phyloP scores from a whole-genome alignment of 2,329 filamentous ascomycete genomes.

The Phyllosticta citribraziliensis region DNA sequence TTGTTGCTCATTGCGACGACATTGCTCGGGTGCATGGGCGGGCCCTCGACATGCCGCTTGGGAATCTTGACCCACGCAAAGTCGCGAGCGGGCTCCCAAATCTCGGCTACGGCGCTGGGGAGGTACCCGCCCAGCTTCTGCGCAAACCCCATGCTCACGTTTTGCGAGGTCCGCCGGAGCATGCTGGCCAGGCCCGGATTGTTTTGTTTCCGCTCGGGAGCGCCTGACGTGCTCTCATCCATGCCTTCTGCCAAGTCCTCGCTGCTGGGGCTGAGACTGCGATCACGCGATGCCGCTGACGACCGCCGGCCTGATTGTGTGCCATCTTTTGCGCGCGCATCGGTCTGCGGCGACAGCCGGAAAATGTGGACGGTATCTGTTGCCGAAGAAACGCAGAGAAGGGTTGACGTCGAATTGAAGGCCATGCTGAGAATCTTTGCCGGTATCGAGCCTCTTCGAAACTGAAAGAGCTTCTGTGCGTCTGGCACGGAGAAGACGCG shows the following conservation, averaged over 20 bases:
- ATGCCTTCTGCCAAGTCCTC: constrained; percentile 33
- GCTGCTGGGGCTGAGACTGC: constrained; percentile 34
- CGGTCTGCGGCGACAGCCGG: constrained; percentile 44
- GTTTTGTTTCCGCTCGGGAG: constrained; percentile 28
- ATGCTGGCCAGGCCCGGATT: constrained; percentile 82
- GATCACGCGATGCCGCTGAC: constrained; percentile 23
- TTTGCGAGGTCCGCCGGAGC: constrained; percentile 87
- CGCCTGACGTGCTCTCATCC: constrained; percentile 22
- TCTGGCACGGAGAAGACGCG: constrained; percentile 87
- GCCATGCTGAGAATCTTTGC: constrained; percentile 98
- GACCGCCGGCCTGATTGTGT: constrained; percentile 17
- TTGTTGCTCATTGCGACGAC: constrained; percentile 97
- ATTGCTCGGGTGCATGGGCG: constrained; percentile 23
- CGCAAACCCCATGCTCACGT: constrained; percentile 80
- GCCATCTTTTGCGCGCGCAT: constrained; percentile 10
- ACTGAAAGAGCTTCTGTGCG: constrained; percentile 91
- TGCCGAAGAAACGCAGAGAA: constrained; percentile 90
- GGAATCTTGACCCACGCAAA: constrained; percentile 96
- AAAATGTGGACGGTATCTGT: constrained; percentile 97
- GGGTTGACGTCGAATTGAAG: constrained; percentile 87
- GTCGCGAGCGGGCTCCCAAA: constrained; percentile 91
- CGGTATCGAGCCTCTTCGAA: constrained; percentile 88
- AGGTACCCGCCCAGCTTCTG: constrained; percentile 86
- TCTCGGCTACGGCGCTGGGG: constrained; percentile 87
- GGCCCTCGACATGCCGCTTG: constrained; percentile 34